Evolutionary conservation across 139 green algal genomes (phyloP), one percentile per base, ranked within the genome.

Genomic region (Haematococcus lacustris): DNA sequence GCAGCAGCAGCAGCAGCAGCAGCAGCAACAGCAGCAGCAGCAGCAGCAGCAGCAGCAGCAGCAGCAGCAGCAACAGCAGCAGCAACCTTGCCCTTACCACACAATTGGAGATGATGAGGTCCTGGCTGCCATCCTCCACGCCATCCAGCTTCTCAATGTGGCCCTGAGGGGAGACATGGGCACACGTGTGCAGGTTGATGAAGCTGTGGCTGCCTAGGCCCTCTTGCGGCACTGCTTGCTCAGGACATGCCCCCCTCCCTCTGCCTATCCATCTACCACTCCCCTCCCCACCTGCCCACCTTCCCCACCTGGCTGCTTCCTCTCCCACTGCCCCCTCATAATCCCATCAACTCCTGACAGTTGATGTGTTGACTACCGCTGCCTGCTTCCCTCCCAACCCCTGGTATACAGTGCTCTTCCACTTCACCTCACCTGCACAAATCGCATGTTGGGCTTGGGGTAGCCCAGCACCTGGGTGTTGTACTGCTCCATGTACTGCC

Each of bases 81-180:
- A 5, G 30, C 57, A 65, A 30, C 57, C 7, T 38, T 59, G 38
- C 53, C 1, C 78, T 51, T 57, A 84, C 79, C 59, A 97, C 93
- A 81, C 94, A 98, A 84, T 98, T 98, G 34, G 82, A 93, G 76
- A 99, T 97, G 65, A 97, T 83, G 13, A 99, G 63, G 80, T 99
- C 93, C 30, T 97, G 72, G 40, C 62, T 78, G 34, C 50, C 77
- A 41, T 94, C 87, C 25, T 78, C 51, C 23, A 97, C 82, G 13
- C 73, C 64, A 9, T 88, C 84, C 37, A 99, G 78, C 68, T 94
- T 76, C 85, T 99, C 95, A 28, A 99, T 98, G 47, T 91, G 77
- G 0, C 90, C 90, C 70, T 87, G 62, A 13, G 21, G 21, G n/a
- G 13, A 21, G 47, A 57, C 13, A 21, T 21, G 21, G 21, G 47